These are phyloP conservation scores for Aspergillus glaucus DNA, from an alignment of 2,329 filamentous ascomycete species.

Conservation along the genomic window DNA sequence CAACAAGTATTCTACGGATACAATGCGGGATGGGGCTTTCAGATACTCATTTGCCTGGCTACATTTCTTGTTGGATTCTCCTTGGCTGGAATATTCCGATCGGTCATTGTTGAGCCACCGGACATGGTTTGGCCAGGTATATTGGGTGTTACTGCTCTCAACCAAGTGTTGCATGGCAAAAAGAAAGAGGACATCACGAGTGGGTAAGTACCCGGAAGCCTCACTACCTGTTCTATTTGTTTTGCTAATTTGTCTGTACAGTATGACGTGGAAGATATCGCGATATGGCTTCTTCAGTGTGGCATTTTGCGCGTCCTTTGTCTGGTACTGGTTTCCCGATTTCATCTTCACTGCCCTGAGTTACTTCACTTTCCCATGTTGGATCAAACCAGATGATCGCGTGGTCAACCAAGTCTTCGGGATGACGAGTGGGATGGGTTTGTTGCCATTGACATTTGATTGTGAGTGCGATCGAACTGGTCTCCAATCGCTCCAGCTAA, in stretches of 20 bases:
- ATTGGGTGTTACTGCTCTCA: background rate
- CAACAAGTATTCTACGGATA: constrained; percentile 24
- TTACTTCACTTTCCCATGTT: constrained; percentile 41
- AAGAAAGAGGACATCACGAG: background rate
- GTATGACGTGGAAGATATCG: constrained; percentile 20
- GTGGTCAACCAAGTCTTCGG: constrained; percentile 39
- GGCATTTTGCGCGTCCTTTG: constrained; percentile 15
- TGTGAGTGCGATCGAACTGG: constrained; percentile 1
- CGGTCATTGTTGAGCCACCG: background rate
- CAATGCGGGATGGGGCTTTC: constrained; percentile 5
- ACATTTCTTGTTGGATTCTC: background rate
- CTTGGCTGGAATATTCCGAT: background rate
- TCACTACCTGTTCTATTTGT: background rate
- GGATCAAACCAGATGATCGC: constrained; percentile 40
- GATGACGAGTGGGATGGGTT: constrained; percentile 12
- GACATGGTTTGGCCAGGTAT: background rate
- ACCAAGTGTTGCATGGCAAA: background rate
- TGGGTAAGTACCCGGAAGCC: background rate
- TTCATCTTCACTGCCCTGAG: constrained; percentile 43
- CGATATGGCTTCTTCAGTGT: constrained; percentile 25
- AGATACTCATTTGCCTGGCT: background rate
- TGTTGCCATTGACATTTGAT: constrained; percentile 15
- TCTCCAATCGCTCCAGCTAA: background rate
- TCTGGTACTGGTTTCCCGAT: constrained; percentile 47
- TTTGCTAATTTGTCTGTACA: background rate